These are phyloP conservation scores for Lactarius quietus DNA, from an alignment of 768 basidiomycete species.

Conservation along the genomic window DNA sequence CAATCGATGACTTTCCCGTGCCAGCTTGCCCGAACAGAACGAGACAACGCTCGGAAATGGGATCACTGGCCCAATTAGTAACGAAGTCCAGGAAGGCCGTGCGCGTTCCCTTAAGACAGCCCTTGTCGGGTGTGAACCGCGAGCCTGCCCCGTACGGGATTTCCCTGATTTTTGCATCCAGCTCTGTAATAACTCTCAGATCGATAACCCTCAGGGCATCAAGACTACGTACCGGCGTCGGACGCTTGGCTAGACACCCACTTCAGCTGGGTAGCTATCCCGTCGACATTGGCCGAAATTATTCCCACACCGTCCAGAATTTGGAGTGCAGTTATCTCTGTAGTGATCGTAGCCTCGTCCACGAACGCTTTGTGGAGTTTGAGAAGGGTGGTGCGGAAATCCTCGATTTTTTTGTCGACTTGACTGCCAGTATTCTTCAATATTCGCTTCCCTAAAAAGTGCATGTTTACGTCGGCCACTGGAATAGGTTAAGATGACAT, in stretches of 20 bases:
- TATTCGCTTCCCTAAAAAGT: neutral
- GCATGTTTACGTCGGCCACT: neutral
- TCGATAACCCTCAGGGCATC: neutral
- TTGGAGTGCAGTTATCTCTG: neutral
- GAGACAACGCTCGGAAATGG: neutral
- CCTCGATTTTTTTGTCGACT: neutral
- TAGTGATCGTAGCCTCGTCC: neutral
- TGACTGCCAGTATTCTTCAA: neutral
- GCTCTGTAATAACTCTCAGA: neutral
- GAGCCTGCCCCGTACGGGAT: neutral
- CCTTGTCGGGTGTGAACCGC: neutral
- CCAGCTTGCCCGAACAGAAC: neutral
- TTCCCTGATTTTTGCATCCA: neutral
- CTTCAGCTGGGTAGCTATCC: neutral
- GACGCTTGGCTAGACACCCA: neutral
- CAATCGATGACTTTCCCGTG: neutral
- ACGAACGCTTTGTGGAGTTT: neutral
- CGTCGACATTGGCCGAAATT: neutral
- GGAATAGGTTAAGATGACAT: neutral
- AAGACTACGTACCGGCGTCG: neutral
- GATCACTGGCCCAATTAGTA: neutral
- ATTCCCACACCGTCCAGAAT: neutral
- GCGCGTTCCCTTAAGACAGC: neutral
- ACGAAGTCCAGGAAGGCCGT: neutral
- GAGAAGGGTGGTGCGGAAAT: neutral